phyloP scores from a whole-genome alignment of 2,329 filamentous ascomycete genomes.

The Helminthosporium solani region DNA sequence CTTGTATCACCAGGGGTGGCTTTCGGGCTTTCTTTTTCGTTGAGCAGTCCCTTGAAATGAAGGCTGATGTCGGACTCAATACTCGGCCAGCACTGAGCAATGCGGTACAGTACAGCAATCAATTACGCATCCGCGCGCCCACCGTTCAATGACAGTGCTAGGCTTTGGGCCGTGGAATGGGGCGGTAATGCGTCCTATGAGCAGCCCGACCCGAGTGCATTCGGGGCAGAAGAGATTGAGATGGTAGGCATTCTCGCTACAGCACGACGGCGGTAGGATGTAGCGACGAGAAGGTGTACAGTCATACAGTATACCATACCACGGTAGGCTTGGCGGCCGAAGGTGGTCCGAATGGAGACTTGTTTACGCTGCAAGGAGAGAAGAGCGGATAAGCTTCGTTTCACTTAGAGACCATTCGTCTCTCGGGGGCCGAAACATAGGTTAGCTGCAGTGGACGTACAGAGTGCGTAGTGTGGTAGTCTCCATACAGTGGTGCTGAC shows the following conservation, averaged over 20 bases:
- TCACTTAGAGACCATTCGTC: slow-evolving; percentile 11
- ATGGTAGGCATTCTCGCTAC: neutral
- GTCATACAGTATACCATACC: too few relatives aligned
- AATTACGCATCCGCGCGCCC: slow-evolving; percentile 3
- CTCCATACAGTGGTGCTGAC: neutral
- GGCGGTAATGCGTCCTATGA: slow-evolving; percentile 3
- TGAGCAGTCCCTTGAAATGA: slow-evolving; percentile 3
- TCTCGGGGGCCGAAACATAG: slow-evolving; percentile 25
- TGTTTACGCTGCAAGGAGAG: slow-evolving; percentile 1
- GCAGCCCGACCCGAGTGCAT: neutral
- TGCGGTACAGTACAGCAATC: slow-evolving; percentile 7
- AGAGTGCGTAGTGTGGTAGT: neutral
- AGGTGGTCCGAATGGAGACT: neutral
- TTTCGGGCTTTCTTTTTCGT: slow-evolving; percentile 5
- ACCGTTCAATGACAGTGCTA: neutral
- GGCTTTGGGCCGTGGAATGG: slow-evolving; percentile 3
- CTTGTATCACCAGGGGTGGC: slow-evolving; percentile 7
- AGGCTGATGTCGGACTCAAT: slow-evolving; percentile 12
- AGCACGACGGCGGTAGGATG: neutral
- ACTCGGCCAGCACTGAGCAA: slow-evolving; percentile 5
- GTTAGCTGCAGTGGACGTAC: slow-evolving; percentile 15
- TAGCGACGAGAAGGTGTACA: neutral
- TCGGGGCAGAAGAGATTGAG: neutral
- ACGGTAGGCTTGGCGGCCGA: slow-evolving; percentile 7
- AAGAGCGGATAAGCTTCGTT: slow-evolving; percentile 11